phyloP scores from a whole-genome alignment of 768 basidiomycete species.

The Termitomyces sp. region DNA sequence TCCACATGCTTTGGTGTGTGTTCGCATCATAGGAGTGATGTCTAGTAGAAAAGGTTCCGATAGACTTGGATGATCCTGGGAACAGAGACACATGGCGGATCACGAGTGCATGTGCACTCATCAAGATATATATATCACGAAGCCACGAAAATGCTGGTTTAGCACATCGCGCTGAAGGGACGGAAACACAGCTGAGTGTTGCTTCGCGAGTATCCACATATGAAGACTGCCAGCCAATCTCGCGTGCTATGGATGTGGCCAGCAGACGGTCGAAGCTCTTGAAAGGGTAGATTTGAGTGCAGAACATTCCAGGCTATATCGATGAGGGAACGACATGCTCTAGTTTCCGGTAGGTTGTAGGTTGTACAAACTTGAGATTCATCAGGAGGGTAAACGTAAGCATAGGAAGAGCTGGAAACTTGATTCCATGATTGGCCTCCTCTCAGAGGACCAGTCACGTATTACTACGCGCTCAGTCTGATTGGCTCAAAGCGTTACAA shows the following conservation, averaged over 20 bases:
- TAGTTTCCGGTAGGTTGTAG: background rate
- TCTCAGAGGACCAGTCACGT: background rate
- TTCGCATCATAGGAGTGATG: background rate
- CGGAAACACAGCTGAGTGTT: background rate
- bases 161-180: background rate
- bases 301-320: background rate
- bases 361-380: background rate
- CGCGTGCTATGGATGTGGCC: background rate
- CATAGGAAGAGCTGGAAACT: background rate
- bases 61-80: background rate
- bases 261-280: background rate
- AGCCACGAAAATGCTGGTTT: background rate
- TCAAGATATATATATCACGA: background rate
- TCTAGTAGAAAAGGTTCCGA: background rate
- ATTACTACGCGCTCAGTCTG: background rate
- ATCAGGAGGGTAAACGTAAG: background rate
- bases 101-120: no score
- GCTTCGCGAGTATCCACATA: background rate
- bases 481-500: background rate
- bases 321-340: background rate
- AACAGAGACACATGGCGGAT: background rate
- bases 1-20: background rate
- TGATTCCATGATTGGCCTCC: background rate
- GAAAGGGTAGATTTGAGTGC: background rate
- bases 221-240: background rate